These are phyloP conservation scores for Backusella parvicylindrica DNA, from an alignment of 192 early-diverging fungal genomes.

Conservation along the genomic window DNA sequence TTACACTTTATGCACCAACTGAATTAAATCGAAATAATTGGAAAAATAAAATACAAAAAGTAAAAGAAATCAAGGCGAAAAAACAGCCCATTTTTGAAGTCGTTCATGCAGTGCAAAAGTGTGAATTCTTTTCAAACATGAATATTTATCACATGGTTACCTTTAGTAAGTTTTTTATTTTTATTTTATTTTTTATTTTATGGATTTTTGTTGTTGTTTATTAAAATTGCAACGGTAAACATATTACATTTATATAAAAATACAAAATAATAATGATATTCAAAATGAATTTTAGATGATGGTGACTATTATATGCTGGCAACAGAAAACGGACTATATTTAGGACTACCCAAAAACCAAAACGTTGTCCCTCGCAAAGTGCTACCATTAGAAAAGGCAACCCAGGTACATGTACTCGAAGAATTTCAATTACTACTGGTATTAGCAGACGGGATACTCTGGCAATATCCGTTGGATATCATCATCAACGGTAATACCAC, in stretches of 20 bases:
- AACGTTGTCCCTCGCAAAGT: constrained; percentile 69
- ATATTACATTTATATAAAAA: no score
- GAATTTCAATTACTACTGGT: constrained; percentile 77
- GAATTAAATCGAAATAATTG: background rate
- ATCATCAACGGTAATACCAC: constrained; percentile 36
- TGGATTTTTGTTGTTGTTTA: no score
- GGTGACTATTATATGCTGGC: constrained; percentile 70
- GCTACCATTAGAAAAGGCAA: constrained; percentile 68
- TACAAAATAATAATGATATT: background rate
- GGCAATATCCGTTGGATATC: constrained; percentile 51
- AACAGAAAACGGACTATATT: constrained; percentile 73
- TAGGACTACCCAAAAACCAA: constrained; percentile 63
- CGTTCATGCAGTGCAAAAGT: background rate
- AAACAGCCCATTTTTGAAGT: background rate
- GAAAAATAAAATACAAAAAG: background rate
- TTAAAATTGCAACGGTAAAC: background rate
- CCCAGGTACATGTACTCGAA: constrained; percentile 83
- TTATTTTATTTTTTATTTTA: background rate
- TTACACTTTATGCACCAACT: background rate
- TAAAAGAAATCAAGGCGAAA: background rate
- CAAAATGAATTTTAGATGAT: constrained; percentile 46
- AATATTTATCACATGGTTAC: constrained; percentile 53
- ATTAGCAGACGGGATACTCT: constrained; percentile 71
- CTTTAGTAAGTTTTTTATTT: constrained; percentile 28
- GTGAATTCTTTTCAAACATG: constrained; percentile 41